Base-by-base conservation (phyloP, 805 yeast species). In the Wickerhamiella allomyrinae region DNA sequence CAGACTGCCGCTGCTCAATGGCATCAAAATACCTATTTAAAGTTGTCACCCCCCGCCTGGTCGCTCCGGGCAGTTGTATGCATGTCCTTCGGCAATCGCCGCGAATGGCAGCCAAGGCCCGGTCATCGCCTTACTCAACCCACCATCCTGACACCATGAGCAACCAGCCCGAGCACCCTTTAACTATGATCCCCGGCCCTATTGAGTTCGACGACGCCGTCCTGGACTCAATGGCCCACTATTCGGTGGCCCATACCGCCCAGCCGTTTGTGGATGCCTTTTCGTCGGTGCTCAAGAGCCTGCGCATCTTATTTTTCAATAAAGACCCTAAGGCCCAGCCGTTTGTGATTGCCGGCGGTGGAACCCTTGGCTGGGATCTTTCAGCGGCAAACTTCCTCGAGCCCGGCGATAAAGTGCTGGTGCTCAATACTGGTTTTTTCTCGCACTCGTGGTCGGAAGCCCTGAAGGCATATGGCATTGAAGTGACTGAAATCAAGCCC, bases 361-460 rank as follows among this genome's bases (percentile, higher is more conserved):
- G 97, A 44, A 85, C 96, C 17, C 69, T 87, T 34, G 97, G 97
- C 29, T 87, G 95, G 95, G 97, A 87, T 56, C 66, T 87, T 47
- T 78, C 75, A 34, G 94, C 79, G 20, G 71, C 94, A 25, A 87
- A 89, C 63, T 68, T 86, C 50, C 55, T 84, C 41, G 61, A 62
- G 48, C 55, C 64, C 14, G 77, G 76, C 43, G 94, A 86, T 45
- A 70, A 74, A 37, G 89, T 76, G 6, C 71, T 89, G 51, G 83
- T 87, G 22, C 69, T 89, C 47, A 78, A 91, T 43, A 86, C 97
- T 10, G 98, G 97, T 5, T 87, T 58, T 53, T 87, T 87, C 62
- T 75, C 87, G 11, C 93, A 85, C 59, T 69, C 78, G 2, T 81
- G 85, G 63, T 87, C 82, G 41, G 83, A 82, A 48, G 73, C 80